A percentile compares a stretch with the other conserved stretches of the same genome.
phyloP scores from a whole-genome alignment of 257 asterid genomes.

The Misopates orontium region DNA sequence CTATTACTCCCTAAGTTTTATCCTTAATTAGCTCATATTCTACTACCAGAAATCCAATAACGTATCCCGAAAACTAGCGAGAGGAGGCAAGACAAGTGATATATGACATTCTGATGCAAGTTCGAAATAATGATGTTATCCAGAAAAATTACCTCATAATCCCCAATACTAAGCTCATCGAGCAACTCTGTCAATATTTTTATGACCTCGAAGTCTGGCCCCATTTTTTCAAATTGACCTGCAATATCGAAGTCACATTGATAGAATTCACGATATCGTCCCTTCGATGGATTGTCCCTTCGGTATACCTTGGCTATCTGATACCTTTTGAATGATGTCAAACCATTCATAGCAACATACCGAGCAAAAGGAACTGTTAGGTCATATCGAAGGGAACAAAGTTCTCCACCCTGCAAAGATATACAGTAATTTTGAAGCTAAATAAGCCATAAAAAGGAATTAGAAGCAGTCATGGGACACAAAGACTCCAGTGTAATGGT shows the following conservation, averaged over 20 bases:
- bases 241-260: slow-evolving; percentile 97
- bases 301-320: slow-evolving; percentile 96
- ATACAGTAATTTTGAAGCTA: no score
- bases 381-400: slow-evolving; percentile 94
- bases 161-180: slow-evolving; percentile 84
- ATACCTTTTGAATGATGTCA: slow-evolving; percentile 85
- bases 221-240: slow-evolving; percentile 91
- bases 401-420: slow-evolving; percentile 91
- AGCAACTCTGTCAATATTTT: slow-evolving; percentile 84
- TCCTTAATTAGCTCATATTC: no score
- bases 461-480: no score
- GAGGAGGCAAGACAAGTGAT: no score
- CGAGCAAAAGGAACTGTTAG: slow-evolving; percentile 95
- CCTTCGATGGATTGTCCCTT: slow-evolving; percentile 96
- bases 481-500: no score
- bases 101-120: not conserved
- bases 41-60: no score
- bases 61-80: no score
- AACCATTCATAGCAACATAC: slow-evolving; percentile 85
- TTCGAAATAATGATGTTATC: slow-evolving; percentile 4
- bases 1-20: no score
- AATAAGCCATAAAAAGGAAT: no score
- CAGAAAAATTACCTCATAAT: slow-evolving; percentile 79
- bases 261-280: slow-evolving; percentile 94
- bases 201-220: slow-evolving; percentile 92